Conservation (phyloP, 1,284 basidiomycete species). For the Trichosporon inkin region DNA sequence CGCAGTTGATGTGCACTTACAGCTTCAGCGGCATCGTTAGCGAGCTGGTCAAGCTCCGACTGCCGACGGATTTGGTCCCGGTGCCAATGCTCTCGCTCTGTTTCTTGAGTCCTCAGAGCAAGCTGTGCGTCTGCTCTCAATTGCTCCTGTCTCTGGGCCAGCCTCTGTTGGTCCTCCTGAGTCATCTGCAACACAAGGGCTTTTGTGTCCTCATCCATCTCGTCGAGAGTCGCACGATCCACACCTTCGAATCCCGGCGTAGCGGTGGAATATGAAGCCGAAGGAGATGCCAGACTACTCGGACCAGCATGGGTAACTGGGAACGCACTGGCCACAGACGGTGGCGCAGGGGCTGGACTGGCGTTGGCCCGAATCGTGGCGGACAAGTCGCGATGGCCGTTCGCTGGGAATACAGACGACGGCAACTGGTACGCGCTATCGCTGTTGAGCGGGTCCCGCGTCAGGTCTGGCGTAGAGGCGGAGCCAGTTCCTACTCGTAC, state of each 20-base stretch:
- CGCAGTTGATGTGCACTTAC: too few species aligned
- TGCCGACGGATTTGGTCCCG: slow-evolving; percentile 12
- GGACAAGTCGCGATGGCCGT: background rate
- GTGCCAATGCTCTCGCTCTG: slow-evolving; percentile 38
- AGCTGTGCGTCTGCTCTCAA: slow-evolving; percentile 35
- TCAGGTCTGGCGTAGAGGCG: slow-evolving; percentile 9
- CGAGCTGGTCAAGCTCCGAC: background rate
- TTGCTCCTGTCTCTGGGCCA: slow-evolving; percentile 21
- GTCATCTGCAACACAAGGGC: slow-evolving; percentile 36
- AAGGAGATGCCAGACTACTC: background rate
- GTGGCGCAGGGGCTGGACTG: background rate
- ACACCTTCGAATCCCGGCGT: background rate
- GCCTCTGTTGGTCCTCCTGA: slow-evolving; percentile 26
- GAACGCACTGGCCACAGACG: background rate
- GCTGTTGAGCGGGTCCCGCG: background rate
- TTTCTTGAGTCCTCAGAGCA: slow-evolving; percentile 44
- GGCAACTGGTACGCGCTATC: slow-evolving; percentile 7
- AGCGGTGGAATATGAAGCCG: background rate
- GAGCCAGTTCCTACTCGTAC: background rate
- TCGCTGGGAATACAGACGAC: background rate
- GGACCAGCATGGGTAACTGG: slow-evolving; percentile 1
- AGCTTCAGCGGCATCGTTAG: background rate
- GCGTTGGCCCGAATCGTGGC: background rate
- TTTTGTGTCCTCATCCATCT: slow-evolving; percentile 7
- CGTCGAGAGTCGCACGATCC: background rate